A percentile compares a stretch with the other conserved stretches of the same genome.
Conservation (phyloP, 1,284 basidiomycete species). For the Tremellales sp. region DNA sequence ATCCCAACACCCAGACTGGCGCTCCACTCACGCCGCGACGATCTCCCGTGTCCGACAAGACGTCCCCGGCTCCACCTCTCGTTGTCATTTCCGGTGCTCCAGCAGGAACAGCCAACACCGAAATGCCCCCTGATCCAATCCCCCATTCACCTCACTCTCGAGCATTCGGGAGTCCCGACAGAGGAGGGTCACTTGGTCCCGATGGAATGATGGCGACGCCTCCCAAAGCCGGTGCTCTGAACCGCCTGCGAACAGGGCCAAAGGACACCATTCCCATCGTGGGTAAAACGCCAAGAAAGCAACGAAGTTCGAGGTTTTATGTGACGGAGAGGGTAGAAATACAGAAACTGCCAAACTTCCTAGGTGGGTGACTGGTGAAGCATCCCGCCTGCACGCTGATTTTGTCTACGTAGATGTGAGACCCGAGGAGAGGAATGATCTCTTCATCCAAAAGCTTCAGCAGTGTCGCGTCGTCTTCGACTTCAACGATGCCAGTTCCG, state of each 20-base stretch:
- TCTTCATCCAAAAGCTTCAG: conserved; percentile 92
- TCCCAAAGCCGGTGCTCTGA: conserved; percentile 51
- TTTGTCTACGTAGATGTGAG: conserved; percentile 66
- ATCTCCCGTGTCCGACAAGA: conserved; percentile 47
- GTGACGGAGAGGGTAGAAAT: conserved; percentile 95
- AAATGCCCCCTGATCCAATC: conserved; percentile 61
- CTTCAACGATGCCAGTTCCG: conserved; percentile 95
- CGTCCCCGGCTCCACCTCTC: conserved; percentile 66
- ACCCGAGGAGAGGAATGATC: conserved; percentile 77
- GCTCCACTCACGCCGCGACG: conserved; percentile 48
- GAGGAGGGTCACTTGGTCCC: conserved; percentile 23
- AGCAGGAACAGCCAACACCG: conserved; percentile 42
- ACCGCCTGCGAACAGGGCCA: conserved; percentile 50
- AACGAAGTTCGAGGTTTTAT: conserved; percentile 92
- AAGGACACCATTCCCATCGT: conserved; percentile 94
- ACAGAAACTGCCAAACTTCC: conserved; percentile 88
- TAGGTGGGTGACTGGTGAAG: no score
- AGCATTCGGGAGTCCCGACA: conserved; percentile 39
- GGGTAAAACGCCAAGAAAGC: conserved; percentile 91
- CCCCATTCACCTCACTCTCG: conserved; percentile 54
- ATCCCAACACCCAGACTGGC: conserved; percentile 15
- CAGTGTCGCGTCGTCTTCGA: conserved; percentile 98
- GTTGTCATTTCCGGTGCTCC: conserved; percentile 73
- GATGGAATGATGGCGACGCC: conserved; percentile 47
- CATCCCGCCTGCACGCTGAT: not conserved